phyloP scores from a whole-genome alignment of 1,284 basidiomycete species.

The Leccinum ponderosum region DNA sequence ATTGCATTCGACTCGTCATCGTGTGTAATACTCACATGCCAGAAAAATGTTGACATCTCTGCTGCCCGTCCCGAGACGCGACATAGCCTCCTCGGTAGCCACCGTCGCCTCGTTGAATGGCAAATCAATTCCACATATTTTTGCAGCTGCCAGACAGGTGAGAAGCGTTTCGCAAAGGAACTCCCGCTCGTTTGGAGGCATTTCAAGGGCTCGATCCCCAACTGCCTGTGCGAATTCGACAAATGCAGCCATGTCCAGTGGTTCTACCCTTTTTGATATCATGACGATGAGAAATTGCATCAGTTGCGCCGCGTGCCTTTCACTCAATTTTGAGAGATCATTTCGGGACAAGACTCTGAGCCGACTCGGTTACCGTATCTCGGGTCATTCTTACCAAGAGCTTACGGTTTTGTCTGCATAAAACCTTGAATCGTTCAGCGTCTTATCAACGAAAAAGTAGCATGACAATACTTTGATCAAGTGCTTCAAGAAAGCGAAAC shows the following conservation, averaged over 20 bases:
- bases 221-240: slow-evolving; percentile 18
- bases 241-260: slow-evolving; percentile 2
- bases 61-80: slow-evolving; percentile 22
- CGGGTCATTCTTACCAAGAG: not conserved
- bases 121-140: slow-evolving; percentile 11
- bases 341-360: slow-evolving; percentile 16
- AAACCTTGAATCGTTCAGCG: slow-evolving; percentile 19
- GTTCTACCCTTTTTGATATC: slow-evolving; percentile 19
- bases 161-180: slow-evolving; percentile 26
- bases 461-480: slow-evolving; percentile 22
- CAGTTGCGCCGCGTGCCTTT: slow-evolving; percentile 17
- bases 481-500: slow-evolving; percentile 13
- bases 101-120: slow-evolving; percentile 3
- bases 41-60: slow-evolving; percentile 19
- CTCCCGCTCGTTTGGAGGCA: not conserved
- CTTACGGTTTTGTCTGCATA: slow-evolving; percentile 20
- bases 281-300: slow-evolving; percentile 30
- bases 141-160: slow-evolving; percentile 25
- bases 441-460: not conserved
- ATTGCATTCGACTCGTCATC: not conserved
- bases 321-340: slow-evolving; percentile 7
- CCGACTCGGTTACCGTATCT: not conserved
- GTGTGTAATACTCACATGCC: slow-evolving; percentile 20
- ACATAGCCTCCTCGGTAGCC: slow-evolving; percentile 23
- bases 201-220: slow-evolving; percentile 17